Conservation (phyloP, 306 rosid genomes). For the Dalbergia oliveri region DNA sequence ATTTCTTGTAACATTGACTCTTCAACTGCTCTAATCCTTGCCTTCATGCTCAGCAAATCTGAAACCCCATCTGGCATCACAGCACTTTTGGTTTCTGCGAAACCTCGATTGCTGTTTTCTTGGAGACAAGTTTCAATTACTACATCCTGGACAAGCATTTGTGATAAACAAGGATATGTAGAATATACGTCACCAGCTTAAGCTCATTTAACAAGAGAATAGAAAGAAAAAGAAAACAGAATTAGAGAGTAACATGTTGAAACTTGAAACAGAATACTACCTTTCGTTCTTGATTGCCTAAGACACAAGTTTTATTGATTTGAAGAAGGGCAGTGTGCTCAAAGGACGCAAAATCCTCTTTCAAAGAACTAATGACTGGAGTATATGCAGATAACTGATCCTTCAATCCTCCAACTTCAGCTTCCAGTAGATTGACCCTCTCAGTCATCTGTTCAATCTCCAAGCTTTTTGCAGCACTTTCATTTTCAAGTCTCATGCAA, state of each 20-base stretch:
- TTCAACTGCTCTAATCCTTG: conserved; percentile 67
- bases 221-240: conserved; percentile 2
- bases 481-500: conserved; percentile 72
- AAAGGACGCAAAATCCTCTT: conserved; percentile 78
- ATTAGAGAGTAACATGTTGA: conserved; percentile 14
- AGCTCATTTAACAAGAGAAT: conserved; percentile 24
- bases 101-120: conserved; percentile 51
- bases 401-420: conserved; percentile 74
- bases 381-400: conserved; percentile 72
- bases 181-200: conserved; percentile 11
- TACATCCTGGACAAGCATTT: conserved; percentile 60
- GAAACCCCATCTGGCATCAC: conserved; percentile 60
- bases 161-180: conserved; percentile 46
- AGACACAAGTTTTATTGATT: conserved; percentile 46
- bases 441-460: conserved; percentile 71
- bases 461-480: conserved; percentile 63
- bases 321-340: conserved; percentile 65
- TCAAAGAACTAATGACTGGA: conserved; percentile 79
- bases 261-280: conserved; percentile 50
- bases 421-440: conserved; percentile 65
- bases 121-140: conserved; percentile 47
- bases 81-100: conserved; percentile 42
- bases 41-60: conserved; percentile 73
- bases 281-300: conserved; percentile 53
- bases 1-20: conserved; percentile 67